These are phyloP conservation scores for Boechera divaricarpa DNA, from an alignment of 345 rosid species.

Conservation along the genomic window DNA sequence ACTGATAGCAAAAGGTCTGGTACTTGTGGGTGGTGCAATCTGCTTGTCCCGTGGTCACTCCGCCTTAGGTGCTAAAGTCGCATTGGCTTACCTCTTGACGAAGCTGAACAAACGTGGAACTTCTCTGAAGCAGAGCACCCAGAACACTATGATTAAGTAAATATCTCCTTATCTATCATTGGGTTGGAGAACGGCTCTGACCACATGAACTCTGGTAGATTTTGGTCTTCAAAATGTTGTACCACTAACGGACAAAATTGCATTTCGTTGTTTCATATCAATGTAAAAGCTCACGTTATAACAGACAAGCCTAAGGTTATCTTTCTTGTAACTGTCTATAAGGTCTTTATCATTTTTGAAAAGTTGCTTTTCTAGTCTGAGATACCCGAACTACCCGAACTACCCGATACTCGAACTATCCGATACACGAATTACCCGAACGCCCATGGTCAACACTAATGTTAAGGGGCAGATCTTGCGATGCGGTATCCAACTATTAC, in stretches of 20 bases:
- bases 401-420: no score
- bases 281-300: slow-evolving; percentile 11
- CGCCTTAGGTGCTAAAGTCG: slow-evolving; percentile 74
- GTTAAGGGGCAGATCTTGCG: no score
- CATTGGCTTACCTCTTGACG: slow-evolving; percentile 67
- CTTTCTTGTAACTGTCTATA: no score
- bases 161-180: background rate
- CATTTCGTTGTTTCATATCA: background rate
- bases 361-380: no score
- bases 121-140: slow-evolving; percentile 47
- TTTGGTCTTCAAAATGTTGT: slow-evolving; percentile 16
- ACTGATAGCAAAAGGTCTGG: slow-evolving; percentile 68
- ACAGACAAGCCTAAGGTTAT: background rate
- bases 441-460: no score
- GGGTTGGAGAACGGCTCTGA: slow-evolving; percentile 1
- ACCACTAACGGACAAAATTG: background rate
- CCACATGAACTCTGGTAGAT: background rate
- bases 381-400: no score
- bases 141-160: slow-evolving; percentile 22
- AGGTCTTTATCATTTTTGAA: no score
- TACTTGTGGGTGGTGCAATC: slow-evolving; percentile 66
- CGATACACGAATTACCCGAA: no score
- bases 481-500: no score
- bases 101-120: slow-evolving; percentile 57
- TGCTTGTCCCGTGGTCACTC: slow-evolving; percentile 74